Evolutionary conservation across 352 stramenopile genomes (phyloP).

Genomic region (Saprolegnia parasitica): DNA sequence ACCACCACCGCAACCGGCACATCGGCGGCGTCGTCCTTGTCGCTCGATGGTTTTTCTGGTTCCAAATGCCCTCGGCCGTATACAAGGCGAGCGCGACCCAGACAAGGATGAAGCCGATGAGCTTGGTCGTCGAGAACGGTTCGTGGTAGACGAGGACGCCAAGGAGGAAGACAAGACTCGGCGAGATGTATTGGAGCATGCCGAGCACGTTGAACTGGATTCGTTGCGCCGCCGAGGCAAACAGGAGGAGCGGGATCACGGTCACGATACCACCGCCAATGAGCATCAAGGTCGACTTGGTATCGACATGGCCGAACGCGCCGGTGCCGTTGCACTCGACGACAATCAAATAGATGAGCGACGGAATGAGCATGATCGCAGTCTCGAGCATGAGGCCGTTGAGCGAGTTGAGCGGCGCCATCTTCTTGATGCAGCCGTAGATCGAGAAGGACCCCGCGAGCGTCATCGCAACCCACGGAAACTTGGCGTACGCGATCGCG

Average conservation of each 20-base stretch:
- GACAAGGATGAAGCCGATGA: background rate
- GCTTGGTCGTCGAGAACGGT: constrained; percentile 16
- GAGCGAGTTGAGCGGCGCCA: constrained; percentile 6
- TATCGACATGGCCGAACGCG: background rate
- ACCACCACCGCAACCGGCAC: too few species aligned
- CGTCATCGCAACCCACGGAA: constrained; percentile 5
- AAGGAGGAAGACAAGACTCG: background rate
- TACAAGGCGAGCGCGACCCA: constrained; percentile 4
- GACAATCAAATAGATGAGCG: constrained; percentile 11
- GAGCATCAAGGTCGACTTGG: background rate
- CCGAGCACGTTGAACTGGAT: constrained; percentile 2
- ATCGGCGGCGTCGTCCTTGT: too few species aligned
- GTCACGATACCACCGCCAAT: background rate
- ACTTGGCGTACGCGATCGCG: background rate
- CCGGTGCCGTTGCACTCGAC: constrained; percentile 4
- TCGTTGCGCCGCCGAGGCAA: constrained; percentile 1
- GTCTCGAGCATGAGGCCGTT: constrained; percentile 18
- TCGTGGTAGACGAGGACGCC: constrained; percentile 15
- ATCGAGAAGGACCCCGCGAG: constrained; percentile 3
- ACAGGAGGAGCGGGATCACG: background rate
- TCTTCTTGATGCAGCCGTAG: constrained; percentile 23
- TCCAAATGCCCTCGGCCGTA: background rate
- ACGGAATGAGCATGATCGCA: constrained; percentile 14
- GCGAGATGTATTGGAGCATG: constrained; percentile 5
- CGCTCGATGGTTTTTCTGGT: background rate